Conservation (phyloP, 345 rosid species). For the Firmiana major region DNA sequence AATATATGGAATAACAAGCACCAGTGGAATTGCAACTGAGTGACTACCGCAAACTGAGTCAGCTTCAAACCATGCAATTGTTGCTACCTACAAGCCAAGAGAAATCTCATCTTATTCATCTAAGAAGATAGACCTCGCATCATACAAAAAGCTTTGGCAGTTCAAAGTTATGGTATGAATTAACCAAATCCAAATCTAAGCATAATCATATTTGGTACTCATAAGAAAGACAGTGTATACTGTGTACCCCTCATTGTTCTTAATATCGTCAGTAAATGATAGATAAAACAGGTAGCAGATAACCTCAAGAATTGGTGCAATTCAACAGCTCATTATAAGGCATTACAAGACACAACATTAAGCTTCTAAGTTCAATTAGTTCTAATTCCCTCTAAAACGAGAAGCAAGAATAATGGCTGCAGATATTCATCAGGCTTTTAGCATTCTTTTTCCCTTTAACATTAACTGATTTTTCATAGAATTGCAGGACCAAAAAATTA, state of each 20-base stretch:
- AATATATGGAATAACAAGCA: conserved; percentile 84
- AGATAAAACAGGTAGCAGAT: neutral
- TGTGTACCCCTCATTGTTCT: neutral
- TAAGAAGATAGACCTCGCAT: neutral
- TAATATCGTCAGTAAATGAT: neutral
- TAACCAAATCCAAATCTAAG: neutral
- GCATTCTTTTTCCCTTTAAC: neutral
- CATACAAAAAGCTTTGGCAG: neutral
- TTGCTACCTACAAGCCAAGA: conserved; percentile 67
- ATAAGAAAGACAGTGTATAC: neutral
- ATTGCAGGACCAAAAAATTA: neutral
- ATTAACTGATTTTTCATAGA: neutral
- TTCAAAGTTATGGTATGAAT: neutral
- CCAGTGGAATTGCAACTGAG: conserved; percentile 79
- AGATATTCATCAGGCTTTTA: neutral
- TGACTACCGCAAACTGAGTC: conserved; percentile 97
- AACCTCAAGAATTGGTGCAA: neutral
- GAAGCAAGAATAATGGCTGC: neutral
- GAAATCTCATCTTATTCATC: conserved; percentile 18
- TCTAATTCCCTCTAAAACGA: neutral
- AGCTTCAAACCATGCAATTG: conserved; percentile 99
- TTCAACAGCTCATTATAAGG: neutral
- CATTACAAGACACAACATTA: neutral
- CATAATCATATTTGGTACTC: neutral
- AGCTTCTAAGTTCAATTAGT: neutral